A percentile compares a stretch with the other conserved stretches of the same genome.
phyloP scores from a whole-genome alignment of 257 asterid species.

The Salvia splendens region DNA sequence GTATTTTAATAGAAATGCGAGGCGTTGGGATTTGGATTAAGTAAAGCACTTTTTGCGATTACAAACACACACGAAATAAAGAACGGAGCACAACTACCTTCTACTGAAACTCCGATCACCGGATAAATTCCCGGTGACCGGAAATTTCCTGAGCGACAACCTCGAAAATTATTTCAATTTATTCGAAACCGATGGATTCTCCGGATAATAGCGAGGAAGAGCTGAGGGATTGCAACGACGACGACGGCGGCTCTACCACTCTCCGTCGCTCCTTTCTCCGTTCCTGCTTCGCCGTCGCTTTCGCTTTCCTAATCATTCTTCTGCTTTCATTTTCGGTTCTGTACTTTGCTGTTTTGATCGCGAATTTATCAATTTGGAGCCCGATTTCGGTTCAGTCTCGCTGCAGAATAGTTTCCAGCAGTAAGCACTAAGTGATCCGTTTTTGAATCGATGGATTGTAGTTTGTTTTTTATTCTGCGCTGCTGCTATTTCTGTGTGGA shows the following conservation, averaged over 20 bases:
- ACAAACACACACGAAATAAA: background rate
- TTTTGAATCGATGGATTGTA: background rate
- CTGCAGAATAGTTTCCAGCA: conserved; percentile 84
- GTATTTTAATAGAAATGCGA: too few species aligned
- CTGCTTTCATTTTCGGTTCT: conserved; percentile 51
- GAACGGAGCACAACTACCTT: conserved; percentile 2
- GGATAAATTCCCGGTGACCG: conserved; percentile 64
- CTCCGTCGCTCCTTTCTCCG: conserved; percentile 42
- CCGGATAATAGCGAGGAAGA: conserved; percentile 47
- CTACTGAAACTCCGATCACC: conserved; percentile 53
- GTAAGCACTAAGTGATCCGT: conserved; percentile 45
- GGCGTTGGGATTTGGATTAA: too few species aligned
- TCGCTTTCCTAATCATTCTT: conserved; percentile 45
- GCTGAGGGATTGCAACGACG: conserved; percentile 33
- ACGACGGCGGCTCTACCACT: conserved; percentile 18
- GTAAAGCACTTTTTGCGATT: too few species aligned
- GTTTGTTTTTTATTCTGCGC: background rate
- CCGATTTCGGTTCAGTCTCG: conserved; percentile 81
- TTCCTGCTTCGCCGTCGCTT: conserved; percentile 41
- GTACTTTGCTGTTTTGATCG: conserved; percentile 61
- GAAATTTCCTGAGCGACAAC: conserved; percentile 19
- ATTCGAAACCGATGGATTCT: conserved; percentile 50
- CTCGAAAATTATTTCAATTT: background rate
- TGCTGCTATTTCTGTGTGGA: too few species aligned
- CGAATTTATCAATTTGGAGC: conserved; percentile 65